Conservation (phyloP, 768 basidiomycete genomes). For the Hemileccinum impolitum region DNA sequence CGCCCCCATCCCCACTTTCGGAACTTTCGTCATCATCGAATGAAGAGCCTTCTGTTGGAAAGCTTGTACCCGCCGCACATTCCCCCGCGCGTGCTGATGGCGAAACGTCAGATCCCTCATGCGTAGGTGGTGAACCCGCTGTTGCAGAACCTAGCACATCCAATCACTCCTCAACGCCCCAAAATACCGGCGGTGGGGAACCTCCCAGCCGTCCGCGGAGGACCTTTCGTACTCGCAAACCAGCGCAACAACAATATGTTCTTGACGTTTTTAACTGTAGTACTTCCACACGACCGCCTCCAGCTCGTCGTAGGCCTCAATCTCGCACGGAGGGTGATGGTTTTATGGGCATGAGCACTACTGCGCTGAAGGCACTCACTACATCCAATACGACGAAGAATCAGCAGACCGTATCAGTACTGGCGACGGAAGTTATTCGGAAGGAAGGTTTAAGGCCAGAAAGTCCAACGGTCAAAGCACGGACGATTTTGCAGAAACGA, state of each 20-base stretch:
- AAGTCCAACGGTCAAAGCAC: conserved; percentile 73
- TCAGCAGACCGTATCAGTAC: conserved; percentile 57
- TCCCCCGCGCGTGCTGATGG: neutral
- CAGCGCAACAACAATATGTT: conserved; percentile 31
- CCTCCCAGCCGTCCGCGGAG: conserved; percentile 37
- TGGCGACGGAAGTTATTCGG: conserved; percentile 69
- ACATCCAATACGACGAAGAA: conserved; percentile 69
- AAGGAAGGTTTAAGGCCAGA: conserved; percentile 70
- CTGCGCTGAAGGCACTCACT: conserved; percentile 68
- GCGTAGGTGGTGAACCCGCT: conserved; percentile 1
- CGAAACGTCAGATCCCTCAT: neutral
- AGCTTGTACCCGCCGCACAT: neutral
- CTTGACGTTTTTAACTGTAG: conserved; percentile 38
- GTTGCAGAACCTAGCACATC: conserved; percentile 8
- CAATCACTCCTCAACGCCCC: conserved; percentile 9
- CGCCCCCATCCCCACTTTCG: conserved; percentile 18
- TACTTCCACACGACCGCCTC: conserved; percentile 26
- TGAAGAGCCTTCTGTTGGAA: conserved; percentile 14
- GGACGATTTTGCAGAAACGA: conserved; percentile 63
- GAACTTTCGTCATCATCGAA: conserved; percentile 22
- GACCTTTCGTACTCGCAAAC: conserved; percentile 49
- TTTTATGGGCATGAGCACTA: conserved; percentile 66
- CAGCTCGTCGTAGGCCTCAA: conserved; percentile 45
- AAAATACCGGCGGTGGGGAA: conserved; percentile 6
- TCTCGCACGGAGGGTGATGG: conserved; percentile 35